These are phyloP conservation scores for Schizophyllum commune DNA, from an alignment of 1,284 basidiomycete species.

Conservation along the genomic window DNA sequence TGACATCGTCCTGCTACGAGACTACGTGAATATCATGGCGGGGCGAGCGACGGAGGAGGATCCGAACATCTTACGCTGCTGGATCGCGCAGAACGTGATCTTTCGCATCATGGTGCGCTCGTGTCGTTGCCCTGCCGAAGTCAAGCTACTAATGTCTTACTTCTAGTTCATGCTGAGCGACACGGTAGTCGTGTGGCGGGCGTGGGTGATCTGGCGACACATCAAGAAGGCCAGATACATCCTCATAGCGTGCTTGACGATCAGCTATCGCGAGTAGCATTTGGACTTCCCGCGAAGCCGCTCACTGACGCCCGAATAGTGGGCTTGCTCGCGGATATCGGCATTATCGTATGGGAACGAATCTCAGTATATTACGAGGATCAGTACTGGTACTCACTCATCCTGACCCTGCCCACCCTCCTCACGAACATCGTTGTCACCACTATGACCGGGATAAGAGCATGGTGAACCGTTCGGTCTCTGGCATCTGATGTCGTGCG, in stretches of 20 bases:
- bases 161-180: conserved; percentile 9
- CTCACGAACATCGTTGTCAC: conserved; percentile 9
- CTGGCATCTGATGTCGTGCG: too few species aligned
- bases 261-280: conserved; percentile 5
- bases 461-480: conserved; percentile 3
- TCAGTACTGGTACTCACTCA: conserved; percentile 3
- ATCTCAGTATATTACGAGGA: neutral
- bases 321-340: conserved; percentile 6
- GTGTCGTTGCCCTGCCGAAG: neutral
- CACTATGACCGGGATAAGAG: conserved; percentile 6
- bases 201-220: conserved; percentile 10
- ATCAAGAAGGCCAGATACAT: conserved; percentile 2
- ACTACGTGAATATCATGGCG: neutral
- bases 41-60: neutral
- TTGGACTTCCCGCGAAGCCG: too few species aligned
- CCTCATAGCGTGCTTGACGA: conserved; percentile 6
- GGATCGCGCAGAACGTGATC: neutral
- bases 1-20: neutral
- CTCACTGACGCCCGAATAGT: neutral
- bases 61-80: neutral
- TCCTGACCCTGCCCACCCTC: conserved; percentile 1
- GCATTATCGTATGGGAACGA: conserved; percentile 5
- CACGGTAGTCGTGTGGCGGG: conserved; percentile 9
- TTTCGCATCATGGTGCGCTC: neutral
- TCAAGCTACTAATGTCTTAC: neutral